phyloP scores from a whole-genome alignment of 768 basidiomycete genomes.

The Mycena leptocephala region DNA sequence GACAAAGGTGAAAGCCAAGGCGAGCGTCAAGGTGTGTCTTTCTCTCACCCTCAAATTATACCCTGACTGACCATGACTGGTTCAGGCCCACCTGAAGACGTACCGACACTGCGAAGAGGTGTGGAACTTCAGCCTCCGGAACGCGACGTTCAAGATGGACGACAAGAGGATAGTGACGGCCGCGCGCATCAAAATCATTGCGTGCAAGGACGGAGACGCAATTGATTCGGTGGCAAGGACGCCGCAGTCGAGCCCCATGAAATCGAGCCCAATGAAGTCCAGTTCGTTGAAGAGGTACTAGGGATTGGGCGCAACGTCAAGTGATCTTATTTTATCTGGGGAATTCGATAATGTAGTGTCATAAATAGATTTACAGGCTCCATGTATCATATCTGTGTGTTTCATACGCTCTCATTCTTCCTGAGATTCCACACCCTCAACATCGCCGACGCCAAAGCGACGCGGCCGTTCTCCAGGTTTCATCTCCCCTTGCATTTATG shows the following conservation, averaged over 20 bases:
- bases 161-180: neutral
- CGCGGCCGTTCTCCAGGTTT: too few species aligned
- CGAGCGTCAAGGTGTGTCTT: neutral
- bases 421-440: too few species aligned
- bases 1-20: neutral
- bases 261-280: neutral
- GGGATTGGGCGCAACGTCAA: too few species aligned
- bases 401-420: too few species aligned
- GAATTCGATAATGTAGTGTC: too few species aligned
- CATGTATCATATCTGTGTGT: too few species aligned
- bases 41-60: neutral
- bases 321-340: too few species aligned
- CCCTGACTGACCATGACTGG: neutral
- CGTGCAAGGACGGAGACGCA: neutral
- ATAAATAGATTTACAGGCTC: too few species aligned
- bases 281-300: too few species aligned
- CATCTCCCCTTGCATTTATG: too few species aligned
- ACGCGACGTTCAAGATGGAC: slow-evolving; percentile 4
- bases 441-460: too few species aligned
- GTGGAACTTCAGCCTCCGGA: neutral
- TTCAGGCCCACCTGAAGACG: neutral
- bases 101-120: neutral
- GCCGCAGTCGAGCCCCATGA: neutral
- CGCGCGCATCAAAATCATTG: neutral
- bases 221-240: neutral